These are phyloP conservation scores for Xenoacremonium recifei DNA, from an alignment of 2,329 filamentous ascomycete genomes.

Conservation along the genomic window DNA sequence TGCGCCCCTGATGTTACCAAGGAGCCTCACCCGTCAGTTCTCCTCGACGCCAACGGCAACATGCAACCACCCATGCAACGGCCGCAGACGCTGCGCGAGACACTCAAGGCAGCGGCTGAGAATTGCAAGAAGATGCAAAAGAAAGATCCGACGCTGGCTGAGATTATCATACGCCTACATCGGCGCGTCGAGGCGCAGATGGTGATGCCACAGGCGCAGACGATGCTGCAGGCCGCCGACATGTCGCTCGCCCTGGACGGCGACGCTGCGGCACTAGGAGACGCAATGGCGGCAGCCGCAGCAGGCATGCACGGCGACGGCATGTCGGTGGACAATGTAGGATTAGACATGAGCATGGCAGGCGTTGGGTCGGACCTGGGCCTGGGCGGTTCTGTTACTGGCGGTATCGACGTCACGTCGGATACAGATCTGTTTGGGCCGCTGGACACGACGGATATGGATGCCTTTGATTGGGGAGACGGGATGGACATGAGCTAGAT, in stretches of 20 bases:
- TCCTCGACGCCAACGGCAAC: constrained; percentile 35
- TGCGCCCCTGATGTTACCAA: constrained; percentile 62
- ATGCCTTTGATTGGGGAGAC: constrained; percentile 43
- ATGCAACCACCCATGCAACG: constrained; percentile 39
- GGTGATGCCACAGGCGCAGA: constrained; percentile 38
- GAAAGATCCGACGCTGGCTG: constrained; percentile 55
- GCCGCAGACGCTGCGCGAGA: constrained; percentile 57
- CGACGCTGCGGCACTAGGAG: constrained; percentile 36
- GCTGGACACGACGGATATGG: constrained; percentile 38
- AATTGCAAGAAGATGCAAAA: constrained; percentile 56
- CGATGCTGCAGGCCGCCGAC: constrained; percentile 41
- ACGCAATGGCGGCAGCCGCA: constrained; percentile 44
- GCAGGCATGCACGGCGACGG: constrained; percentile 38
- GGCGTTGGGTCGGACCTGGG: constrained; percentile 36
- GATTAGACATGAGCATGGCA: constrained; percentile 45
- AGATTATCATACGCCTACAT: constrained; percentile 61
- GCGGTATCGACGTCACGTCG: constrained; percentile 28
- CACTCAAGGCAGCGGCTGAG: constrained; percentile 57
- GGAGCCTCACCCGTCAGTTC: constrained; percentile 32
- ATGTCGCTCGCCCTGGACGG: constrained; percentile 41
- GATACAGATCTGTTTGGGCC: constrained; percentile 40
- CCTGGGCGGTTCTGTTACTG: constrained; percentile 34
- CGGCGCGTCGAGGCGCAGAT: constrained; percentile 66
- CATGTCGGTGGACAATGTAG: constrained; percentile 40
- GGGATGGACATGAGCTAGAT: constrained; percentile 32